Conservation (phyloP, 441 rosid species). For the Pelargonium citronellum region DNA sequence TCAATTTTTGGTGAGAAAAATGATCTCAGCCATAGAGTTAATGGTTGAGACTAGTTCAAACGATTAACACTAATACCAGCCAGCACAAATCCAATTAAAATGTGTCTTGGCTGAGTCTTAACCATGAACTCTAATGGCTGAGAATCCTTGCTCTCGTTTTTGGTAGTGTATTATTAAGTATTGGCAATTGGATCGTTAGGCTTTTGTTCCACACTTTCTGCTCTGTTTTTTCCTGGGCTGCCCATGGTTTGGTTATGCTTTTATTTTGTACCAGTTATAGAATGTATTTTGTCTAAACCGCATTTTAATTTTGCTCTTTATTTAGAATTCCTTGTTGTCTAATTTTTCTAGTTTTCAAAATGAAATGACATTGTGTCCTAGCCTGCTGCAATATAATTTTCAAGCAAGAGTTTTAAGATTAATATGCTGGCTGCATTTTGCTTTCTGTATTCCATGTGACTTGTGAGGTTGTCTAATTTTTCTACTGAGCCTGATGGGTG, state of each 20-base stretch:
- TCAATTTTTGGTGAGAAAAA: too few relatives aligned
- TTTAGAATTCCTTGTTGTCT: background rate
- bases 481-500: background rate
- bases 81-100: too few relatives aligned
- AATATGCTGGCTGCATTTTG: background rate
- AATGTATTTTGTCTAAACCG: background rate
- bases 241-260: background rate
- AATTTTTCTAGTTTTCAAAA: background rate
- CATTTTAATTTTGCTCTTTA: background rate
- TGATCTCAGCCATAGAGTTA: too few relatives aligned
- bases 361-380: background rate
- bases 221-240: too few relatives aligned
- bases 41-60: too few relatives aligned
- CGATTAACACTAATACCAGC: too few relatives aligned
- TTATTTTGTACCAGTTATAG: background rate
- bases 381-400: too few relatives aligned
- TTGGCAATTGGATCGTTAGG: background rate
- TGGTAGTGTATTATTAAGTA: background rate
- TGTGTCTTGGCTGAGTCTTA: too few relatives aligned
- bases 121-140: too few relatives aligned
- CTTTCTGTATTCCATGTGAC: too few relatives aligned
- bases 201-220: background rate
- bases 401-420: background rate
- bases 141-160: background rate
- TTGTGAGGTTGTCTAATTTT: background rate